Conservation (phyloP, 2,329 filamentous ascomycete genomes). For the Diaporthe helianthi region DNA sequence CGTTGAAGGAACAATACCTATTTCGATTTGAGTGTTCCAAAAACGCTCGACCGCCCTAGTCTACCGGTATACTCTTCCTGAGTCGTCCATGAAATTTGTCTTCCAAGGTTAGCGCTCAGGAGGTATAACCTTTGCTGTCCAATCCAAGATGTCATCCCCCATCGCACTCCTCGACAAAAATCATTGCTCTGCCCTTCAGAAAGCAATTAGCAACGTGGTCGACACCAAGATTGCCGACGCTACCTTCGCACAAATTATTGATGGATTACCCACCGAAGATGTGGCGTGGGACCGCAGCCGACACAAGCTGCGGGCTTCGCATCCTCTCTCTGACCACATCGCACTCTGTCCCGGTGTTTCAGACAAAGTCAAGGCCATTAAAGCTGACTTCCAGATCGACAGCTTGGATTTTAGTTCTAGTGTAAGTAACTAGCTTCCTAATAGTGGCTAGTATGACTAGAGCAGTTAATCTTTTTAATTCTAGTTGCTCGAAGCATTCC, state of each 20-base stretch:
- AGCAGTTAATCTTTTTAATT: not conserved
- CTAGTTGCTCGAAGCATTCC: slow-evolving; percentile 30
- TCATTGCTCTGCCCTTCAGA: not conserved
- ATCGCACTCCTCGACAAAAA: not conserved
- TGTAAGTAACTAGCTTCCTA: not conserved
- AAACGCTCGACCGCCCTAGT: too few species aligned
- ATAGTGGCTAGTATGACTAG: not conserved
- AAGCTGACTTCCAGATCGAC: slow-evolving; percentile 18
- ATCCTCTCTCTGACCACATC: slow-evolving; percentile 29
- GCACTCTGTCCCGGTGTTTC: slow-evolving; percentile 31
- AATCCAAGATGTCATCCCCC: not conserved
- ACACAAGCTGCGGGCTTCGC: not conserved
- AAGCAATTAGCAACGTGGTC: not conserved
- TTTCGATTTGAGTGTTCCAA: too few species aligned
- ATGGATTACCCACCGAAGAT: slow-evolving; percentile 9
- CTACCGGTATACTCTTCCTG: too few species aligned
- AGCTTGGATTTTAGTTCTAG: not conserved
- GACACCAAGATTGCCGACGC: not conserved
- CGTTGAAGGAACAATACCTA: too few species aligned
- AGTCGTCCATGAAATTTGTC: not conserved
- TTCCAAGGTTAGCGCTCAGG: too few species aligned
- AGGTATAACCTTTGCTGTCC: not conserved
- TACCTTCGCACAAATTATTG: slow-evolving; percentile 10
- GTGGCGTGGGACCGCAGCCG: slow-evolving; percentile 16
- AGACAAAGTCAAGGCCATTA: slow-evolving; percentile 21